phyloP scores from a whole-genome alignment of 352 stramenopile genomes.

The Globisporangium orthogonon region DNA sequence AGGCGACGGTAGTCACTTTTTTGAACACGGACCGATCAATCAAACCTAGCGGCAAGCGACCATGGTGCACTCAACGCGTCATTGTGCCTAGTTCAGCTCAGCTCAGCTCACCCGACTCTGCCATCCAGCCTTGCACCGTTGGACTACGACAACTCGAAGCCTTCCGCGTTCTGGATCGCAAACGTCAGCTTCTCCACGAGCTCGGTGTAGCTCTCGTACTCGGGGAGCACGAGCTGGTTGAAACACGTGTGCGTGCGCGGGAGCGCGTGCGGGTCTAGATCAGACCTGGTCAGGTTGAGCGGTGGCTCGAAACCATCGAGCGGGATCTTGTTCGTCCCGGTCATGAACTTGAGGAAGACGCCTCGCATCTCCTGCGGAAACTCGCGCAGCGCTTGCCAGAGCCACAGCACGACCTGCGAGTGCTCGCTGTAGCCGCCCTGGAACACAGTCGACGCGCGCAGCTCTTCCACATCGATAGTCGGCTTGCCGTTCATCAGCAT shows the following conservation, averaged over 20 bases:
- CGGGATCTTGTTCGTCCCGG: constrained; percentile 75
- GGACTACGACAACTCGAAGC: constrained; percentile 69
- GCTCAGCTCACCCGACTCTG: no score
- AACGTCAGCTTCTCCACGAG: constrained; percentile 75
- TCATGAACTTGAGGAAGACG: constrained; percentile 83
- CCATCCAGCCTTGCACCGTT: background rate
- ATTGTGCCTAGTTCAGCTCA: no score
- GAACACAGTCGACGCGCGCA: constrained; percentile 73
- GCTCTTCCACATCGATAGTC: constrained; percentile 79
- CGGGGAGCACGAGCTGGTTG: constrained; percentile 84
- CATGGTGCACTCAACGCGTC: no score
- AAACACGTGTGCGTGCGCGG: constrained; percentile 84
- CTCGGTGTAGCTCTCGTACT: constrained; percentile 59
- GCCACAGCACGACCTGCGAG: constrained; percentile 70
- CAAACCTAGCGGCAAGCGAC: no score
- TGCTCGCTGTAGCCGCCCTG: constrained; percentile 77
- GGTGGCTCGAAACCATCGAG: constrained; percentile 84
- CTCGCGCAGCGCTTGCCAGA: constrained; percentile 72
- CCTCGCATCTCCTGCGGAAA: constrained; percentile 53
- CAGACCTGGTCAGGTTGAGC: constrained; percentile 79
- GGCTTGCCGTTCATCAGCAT: constrained; percentile 50
- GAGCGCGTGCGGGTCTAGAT: constrained; percentile 59
- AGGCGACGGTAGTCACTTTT: no score
- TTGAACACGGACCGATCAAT: no score
- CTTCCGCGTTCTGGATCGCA: constrained; percentile 70